phyloP scores from a whole-genome alignment of 345 rosid genomes.

The Crucihimalaya himalaica region DNA sequence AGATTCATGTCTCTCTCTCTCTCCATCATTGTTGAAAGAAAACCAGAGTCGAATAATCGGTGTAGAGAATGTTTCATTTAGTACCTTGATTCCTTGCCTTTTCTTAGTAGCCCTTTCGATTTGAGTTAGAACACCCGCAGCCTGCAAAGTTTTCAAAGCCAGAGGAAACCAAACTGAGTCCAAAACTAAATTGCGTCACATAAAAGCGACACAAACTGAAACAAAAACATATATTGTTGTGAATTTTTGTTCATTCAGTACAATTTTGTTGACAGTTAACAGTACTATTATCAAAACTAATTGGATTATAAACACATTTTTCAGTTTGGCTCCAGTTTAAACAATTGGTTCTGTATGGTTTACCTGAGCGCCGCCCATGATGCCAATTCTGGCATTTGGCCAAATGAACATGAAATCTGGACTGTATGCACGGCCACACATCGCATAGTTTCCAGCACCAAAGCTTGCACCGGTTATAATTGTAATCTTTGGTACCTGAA shows the following conservation, averaged over 20 bases:
- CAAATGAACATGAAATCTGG: slow-evolving; percentile 90
- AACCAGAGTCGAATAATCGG: neutral
- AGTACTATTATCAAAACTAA: neutral
- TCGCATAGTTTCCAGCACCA: slow-evolving; percentile 98
- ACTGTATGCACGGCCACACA: slow-evolving; percentile 97
- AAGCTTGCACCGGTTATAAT: slow-evolving; percentile 90
- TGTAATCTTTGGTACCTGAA: slow-evolving; percentile 87
- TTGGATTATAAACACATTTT: neutral
- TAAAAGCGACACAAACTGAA: neutral
- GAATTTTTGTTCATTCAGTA: neutral
- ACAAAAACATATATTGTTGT: too few relatives aligned
- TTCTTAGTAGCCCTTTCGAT: slow-evolving; percentile 87
- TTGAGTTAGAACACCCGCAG: slow-evolving; percentile 93
- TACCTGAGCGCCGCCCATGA: slow-evolving; percentile 99
- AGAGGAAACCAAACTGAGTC: neutral
- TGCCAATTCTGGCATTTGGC: slow-evolving; percentile 95
- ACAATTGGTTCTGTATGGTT: neutral
- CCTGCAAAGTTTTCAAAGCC: slow-evolving; percentile 46
- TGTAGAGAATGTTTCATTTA: neutral
- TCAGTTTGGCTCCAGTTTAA: neutral
- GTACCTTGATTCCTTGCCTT: slow-evolving; percentile 79
- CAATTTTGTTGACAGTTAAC: neutral
- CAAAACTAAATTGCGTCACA: neutral
- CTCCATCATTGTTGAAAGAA: neutral
- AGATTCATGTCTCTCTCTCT: neutral